These are phyloP conservation scores for Craterostigma plantagineum DNA, from an alignment of 257 asterid genomes.

Conservation along the genomic window DNA sequence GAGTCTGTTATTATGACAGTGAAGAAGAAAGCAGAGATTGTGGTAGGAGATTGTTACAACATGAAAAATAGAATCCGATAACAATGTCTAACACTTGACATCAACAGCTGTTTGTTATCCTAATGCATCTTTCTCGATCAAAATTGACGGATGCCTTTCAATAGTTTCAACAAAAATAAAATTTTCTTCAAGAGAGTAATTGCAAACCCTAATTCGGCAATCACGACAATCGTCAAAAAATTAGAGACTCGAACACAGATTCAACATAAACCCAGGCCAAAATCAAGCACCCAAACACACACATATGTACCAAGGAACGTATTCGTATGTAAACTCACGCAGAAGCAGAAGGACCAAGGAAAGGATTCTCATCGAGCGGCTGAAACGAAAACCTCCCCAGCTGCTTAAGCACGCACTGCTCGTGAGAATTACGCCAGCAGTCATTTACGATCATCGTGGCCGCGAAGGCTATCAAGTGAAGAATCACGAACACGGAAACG, in stretches of 20 bases:
- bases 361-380: slow-evolving; percentile 65
- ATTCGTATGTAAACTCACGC: slow-evolving; percentile 24
- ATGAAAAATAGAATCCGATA: no score
- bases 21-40: no score
- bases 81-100: no score
- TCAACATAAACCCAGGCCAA: not conserved
- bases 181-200: no score
- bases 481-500: slow-evolving; percentile 55
- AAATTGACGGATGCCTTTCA: no score
- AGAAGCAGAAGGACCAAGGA: slow-evolving; percentile 90
- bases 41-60: no score
- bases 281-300: not conserved
- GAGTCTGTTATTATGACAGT: slow-evolving; percentile 25
- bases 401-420: slow-evolving; percentile 31
- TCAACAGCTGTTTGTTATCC: no score
- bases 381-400: slow-evolving; percentile 74
- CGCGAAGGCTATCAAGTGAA: slow-evolving; percentile 39
- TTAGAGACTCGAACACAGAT: not conserved
- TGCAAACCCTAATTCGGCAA: no score
- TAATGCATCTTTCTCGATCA: no score
- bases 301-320: not conserved
- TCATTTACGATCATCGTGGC: slow-evolving; percentile 65
- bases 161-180: no score
- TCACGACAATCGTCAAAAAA: not conserved
- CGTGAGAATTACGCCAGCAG: slow-evolving; percentile 54